Percentiles rank a stretch among this genome's conserved stretches.
phyloP scores from a whole-genome alignment of 192 early-diverging fungal species.

The Backusella psychrophila region DNA sequence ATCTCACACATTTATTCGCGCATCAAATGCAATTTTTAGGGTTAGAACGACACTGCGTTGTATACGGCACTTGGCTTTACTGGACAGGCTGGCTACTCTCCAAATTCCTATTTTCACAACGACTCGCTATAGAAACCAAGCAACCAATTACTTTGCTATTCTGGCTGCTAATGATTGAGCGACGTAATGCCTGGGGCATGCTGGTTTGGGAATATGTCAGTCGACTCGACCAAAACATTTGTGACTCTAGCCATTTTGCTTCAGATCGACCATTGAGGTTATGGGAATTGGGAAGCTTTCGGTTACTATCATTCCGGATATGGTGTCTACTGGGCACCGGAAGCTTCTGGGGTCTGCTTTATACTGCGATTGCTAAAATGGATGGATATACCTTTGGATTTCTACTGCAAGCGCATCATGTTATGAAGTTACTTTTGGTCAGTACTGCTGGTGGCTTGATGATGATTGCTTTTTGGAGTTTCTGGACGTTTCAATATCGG shows the following conservation, averaged over 20 bases:
- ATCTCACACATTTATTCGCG: conserved; percentile 42
- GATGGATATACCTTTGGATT: conserved; percentile 28
- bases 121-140: conserved; percentile 41
- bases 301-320: conserved; percentile 33
- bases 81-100: conserved; percentile 55
- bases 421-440: conserved; percentile 36
- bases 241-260: background rate
- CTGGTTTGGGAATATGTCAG: conserved; percentile 52
- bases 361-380: conserved; percentile 24
- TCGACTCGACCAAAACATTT: conserved; percentile 42
- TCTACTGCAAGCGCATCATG: conserved; percentile 25
- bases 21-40: conserved; percentile 40
- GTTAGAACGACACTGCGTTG: conserved; percentile 46
- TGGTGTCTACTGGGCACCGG: conserved; percentile 50
- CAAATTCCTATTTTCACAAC: conserved; percentile 42
- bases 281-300: conserved; percentile 15
- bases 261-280: background rate
- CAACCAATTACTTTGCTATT: conserved; percentile 46
- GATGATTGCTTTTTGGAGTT: conserved; percentile 52
- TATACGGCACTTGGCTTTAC: conserved; percentile 55
- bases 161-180: conserved; percentile 41
- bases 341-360: conserved; percentile 45
- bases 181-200: conserved; percentile 53
- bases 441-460: conserved; percentile 42
- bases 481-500: conserved; percentile 57